These are phyloP conservation scores for Madurella fahalii DNA, from an alignment of 2,329 filamentous ascomycete species.

Conservation along the genomic window DNA sequence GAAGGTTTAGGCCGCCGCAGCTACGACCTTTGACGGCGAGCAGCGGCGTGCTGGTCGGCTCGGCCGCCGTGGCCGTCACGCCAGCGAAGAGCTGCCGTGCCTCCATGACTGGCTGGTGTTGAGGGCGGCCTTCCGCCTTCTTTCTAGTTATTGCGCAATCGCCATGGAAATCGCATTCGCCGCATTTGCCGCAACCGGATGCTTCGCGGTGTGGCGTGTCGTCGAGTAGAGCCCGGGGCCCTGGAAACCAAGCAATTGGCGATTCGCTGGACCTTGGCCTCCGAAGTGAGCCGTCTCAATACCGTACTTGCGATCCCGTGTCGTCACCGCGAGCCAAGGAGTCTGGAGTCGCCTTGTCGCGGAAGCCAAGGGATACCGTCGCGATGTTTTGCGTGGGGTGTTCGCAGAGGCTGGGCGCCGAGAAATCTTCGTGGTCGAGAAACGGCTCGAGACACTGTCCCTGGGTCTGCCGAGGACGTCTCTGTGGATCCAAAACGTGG, in stretches of 20 bases:
- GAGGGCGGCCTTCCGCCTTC: slow-evolving; percentile 28
- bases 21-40: slow-evolving; percentile 16
- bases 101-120: slow-evolving; percentile 25
- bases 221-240: background rate
- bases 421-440: slow-evolving; percentile 32
- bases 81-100: slow-evolving; percentile 21
- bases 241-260: background rate
- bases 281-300: background rate
- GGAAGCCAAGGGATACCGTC: slow-evolving; percentile 17
- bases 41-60: slow-evolving; percentile 17
- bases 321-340: background rate
- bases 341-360: background rate
- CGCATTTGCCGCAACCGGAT: slow-evolving; percentile 8
- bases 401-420: slow-evolving; percentile 38
- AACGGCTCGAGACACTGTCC: background rate
- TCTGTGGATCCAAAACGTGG: slow-evolving; percentile 4
- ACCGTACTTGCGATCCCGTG: background rate
- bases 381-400: slow-evolving; percentile 25
- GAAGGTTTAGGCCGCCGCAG: slow-evolving; percentile 25
- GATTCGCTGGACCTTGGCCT: background rate
- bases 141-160: slow-evolving; percentile 24
- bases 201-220: background rate
- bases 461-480: slow-evolving; percentile 6
- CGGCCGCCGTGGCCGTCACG: slow-evolving; percentile 15
- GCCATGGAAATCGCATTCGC: slow-evolving; percentile 25